Evolutionary conservation across 2,329 filamentous ascomycete species (phyloP).

Genomic region (Pseudogymnoascus sp.): DNA sequence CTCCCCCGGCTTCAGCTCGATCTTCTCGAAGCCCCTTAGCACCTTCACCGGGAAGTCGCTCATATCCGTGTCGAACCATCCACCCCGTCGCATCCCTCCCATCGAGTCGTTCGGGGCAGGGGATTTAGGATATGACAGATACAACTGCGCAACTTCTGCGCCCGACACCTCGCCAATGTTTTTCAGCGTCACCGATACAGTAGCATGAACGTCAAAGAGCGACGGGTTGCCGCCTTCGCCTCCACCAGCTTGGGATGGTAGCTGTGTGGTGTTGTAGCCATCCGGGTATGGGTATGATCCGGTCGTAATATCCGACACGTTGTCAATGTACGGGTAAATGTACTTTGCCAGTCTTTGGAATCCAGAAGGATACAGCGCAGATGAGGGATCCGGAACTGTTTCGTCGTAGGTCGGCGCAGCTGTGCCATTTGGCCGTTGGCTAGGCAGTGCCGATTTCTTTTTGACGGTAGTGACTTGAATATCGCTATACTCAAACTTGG

Average conservation of each 20-base stretch:
- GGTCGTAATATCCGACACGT: conserved; percentile 32
- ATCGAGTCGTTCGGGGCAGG: conserved; percentile 48
- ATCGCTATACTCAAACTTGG: conserved; percentile 50
- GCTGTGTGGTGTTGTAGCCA: conserved; percentile 41
- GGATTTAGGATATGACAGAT: conserved; percentile 41
- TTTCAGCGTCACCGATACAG: conserved; percentile 43
- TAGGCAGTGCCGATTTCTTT: conserved; percentile 28
- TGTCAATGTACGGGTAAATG: conserved; percentile 54
- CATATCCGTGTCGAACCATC: conserved; percentile 11
- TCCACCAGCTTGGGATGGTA: conserved; percentile 53
- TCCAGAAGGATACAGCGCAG: conserved; percentile 47
- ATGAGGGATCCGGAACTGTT: conserved; percentile 41
- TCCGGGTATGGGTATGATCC: conserved; percentile 33
- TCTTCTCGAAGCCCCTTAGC: conserved; percentile 68
- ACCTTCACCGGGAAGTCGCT: conserved; percentile 57
- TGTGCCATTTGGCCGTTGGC: conserved; percentile 30
- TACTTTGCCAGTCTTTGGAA: conserved; percentile 55
- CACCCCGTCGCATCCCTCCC: conserved; percentile 50
- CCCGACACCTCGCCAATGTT: conserved; percentile 51
- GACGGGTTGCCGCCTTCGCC: conserved; percentile 51
- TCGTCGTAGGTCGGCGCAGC: conserved; percentile 44
- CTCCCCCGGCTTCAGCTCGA: conserved; percentile 48
- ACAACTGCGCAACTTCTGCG: conserved; percentile 50
- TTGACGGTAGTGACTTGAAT: conserved; percentile 36
- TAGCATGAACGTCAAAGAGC: conserved; percentile 49